Base-by-base conservation (phyloP, 208 protist species). In the Trypanosoma grayi region DNA sequence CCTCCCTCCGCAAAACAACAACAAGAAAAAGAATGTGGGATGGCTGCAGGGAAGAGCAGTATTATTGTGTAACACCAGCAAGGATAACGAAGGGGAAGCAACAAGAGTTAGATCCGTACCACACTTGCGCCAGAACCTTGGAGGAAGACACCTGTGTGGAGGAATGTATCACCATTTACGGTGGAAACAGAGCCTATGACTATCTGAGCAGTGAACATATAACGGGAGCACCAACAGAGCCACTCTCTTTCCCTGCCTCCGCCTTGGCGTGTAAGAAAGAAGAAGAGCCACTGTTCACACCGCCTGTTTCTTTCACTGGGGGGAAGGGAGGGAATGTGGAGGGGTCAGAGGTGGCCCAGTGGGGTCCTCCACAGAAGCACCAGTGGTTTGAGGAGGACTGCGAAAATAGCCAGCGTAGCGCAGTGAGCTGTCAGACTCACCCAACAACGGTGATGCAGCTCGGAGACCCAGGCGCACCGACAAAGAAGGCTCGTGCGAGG, bases 401-500 rank as follows among this genome's bases (percentile, higher is more conserved):
- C 28, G 53, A 69, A 11, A 54, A 22, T 39, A 69, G 53, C 39
- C 53, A 69, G 33, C 37, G 54, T 28, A 69, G 62, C 36, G 28
- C 27, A 28, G 48, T 27, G 20, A 56, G 62, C 34, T 59, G 45
- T 56, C 5, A 14, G 43, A 48, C 34, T 0, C 52, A 46, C 31
- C 33, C 54, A 36, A 56, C 36, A 14, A 48, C 44, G 22, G 40
- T n/a, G 10, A 14, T 44, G 31, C 39, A 59, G 4, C 14, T 54
- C 22, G 11, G 62, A 27, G 62, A 69, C 33, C 62, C 62, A 25
- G 62, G 62, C 28, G 62, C 62, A 37, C 62, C 62, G 41, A 59
- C 11, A n/a, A 69, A 69, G 43, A 20, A 45, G 10, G 3, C n/a
- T 13, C 27, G 30, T n/a, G 33, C 1, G 18, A 27, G 24, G 30